Base-by-base conservation (phyloP, 306 rosid species). In the Quercus suber region DNA sequence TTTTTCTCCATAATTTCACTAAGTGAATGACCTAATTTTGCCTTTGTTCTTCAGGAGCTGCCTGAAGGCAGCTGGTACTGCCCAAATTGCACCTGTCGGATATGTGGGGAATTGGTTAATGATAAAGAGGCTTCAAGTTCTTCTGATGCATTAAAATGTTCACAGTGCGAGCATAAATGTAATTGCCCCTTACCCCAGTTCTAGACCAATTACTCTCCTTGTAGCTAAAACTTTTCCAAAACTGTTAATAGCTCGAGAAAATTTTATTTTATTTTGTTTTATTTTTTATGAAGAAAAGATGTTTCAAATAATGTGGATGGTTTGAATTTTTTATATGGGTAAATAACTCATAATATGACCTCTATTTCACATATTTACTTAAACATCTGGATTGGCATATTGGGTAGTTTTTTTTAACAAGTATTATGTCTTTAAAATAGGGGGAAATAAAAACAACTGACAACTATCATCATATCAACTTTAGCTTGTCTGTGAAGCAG, bases 11-110 rank as follows among this genome's bases (percentile, higher is more conserved):
- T 81, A 30, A 71, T 73, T 69, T 55, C 5, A 28, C 33, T 75
- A 33, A 31, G 75, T 73, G 61, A 71, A 71, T 85, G 67, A 77
- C 78, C 43, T 73, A 45, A 28, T 76, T 69, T 82, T 78, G 18
- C 57, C 59, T 81, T 56, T 79, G 64, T 77, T 83, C 57, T 82
- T 78, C 90, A 95, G 99, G 99, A 95, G 80, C 90, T 92, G 81
- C 99, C 98, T 56, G 97, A 92, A 78, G 99, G 99, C 75, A 88
- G 84, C 87, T 95, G 98, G 98, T 95, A 95, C 58, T 95, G 99
- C 88, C 59, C 87, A 71, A 92, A 88, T 78, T 95, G 99, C 88
- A 86, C 94, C 79, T 95, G 99, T 87, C 82, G 83, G 82, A 88
- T 90, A 82, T 95, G 99, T 91, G 96, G 92, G 82, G 79, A 80